Evolutionary conservation across 176 grass and related monocot species (phyloP).

Genomic region (Carex pumila): DNA sequence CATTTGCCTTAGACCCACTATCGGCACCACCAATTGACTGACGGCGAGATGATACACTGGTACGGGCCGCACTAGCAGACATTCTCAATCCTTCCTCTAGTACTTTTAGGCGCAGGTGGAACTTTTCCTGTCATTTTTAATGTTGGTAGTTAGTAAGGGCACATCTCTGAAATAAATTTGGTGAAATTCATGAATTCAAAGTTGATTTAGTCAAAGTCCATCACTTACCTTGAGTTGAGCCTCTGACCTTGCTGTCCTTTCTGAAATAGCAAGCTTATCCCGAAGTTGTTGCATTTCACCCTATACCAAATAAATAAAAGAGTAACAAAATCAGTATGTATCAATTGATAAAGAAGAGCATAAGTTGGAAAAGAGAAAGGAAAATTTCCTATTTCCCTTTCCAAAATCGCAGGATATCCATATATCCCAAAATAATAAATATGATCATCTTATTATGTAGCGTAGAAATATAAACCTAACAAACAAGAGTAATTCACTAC

Average conservation of each 20-base stretch:
- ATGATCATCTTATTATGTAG: not conserved
- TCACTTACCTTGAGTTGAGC: conserved; percentile 82
- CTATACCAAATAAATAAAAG: conserved; percentile 28
- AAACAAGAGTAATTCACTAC: not conserved
- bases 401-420: not conserved
- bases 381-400: not conserved
- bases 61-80: conserved; percentile 45
- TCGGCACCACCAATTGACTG: conserved; percentile 66
- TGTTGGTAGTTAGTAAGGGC: not conserved
- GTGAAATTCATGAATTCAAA: not conserved
- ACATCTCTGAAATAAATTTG: not conserved
- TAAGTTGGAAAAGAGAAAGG: not conserved
- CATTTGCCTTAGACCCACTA: conserved; percentile 60
- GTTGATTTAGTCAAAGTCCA: not conserved
- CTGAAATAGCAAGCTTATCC: conserved; percentile 87
- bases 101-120: conserved; percentile 80
- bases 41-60: conserved; percentile 27
- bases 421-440: not conserved
- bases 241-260: conserved; percentile 80
- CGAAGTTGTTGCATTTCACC: conserved; percentile 97
- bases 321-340: not conserved
- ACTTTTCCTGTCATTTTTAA: conserved; percentile 65
- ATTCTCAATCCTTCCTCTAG: conserved; percentile 96
- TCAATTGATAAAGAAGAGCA: not conserved
- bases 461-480: not conserved